Conservation (phyloP, 345 rosid species). For the Ceriops decandra region DNA sequence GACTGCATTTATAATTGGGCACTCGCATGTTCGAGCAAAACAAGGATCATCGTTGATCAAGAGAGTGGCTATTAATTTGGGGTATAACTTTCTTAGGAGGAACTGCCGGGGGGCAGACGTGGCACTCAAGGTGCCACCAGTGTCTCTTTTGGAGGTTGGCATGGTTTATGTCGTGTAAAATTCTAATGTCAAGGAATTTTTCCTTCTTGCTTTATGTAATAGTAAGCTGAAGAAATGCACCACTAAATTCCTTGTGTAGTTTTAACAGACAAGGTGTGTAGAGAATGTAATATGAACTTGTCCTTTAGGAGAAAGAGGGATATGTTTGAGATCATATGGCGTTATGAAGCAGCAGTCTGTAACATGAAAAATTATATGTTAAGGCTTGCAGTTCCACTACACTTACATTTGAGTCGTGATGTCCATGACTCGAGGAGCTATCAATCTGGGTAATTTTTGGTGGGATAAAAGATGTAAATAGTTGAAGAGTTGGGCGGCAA, state of each 20-base stretch:
- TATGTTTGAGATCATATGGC: background rate
- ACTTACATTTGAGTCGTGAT: too few species aligned
- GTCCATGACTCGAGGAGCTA: too few species aligned
- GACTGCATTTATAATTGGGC: constrained; percentile 86
- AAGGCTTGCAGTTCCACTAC: too few species aligned
- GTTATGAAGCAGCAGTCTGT: background rate
- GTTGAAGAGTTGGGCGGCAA: too few species aligned
- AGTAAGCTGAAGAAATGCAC: background rate
- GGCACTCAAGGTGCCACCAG: constrained; percentile 88
- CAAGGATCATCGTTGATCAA: constrained; percentile 85
- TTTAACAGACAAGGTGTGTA: background rate
- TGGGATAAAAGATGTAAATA: too few species aligned
- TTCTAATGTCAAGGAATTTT: background rate
- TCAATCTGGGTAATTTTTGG: too few species aligned
- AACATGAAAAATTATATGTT: background rate
- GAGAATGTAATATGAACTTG: background rate
- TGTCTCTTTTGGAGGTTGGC: constrained; percentile 85
- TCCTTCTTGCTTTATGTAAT: background rate
- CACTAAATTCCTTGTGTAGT: constrained; percentile 1
- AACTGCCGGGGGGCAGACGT: constrained; percentile 92
- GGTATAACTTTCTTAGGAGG: constrained; percentile 82
- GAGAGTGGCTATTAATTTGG: constrained; percentile 68
- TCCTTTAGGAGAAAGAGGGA: background rate
- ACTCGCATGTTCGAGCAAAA: constrained; percentile 87
- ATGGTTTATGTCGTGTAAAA: constrained; percentile 78